phyloP scores from a whole-genome alignment of 2,329 filamentous ascomycete genomes.

The Colletotrichum sojae region DNA sequence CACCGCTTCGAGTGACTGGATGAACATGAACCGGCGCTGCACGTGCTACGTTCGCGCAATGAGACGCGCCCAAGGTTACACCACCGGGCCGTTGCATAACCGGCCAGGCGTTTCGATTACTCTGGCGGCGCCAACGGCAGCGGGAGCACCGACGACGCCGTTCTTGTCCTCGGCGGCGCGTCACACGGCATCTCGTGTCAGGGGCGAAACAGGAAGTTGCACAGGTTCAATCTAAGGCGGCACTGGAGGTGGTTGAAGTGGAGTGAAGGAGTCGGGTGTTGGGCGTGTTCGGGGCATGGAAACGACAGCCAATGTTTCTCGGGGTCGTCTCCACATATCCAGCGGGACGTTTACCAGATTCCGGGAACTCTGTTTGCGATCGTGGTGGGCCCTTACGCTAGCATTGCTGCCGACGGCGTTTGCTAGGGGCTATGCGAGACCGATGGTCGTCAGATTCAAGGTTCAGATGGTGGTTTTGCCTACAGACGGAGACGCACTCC shows the following conservation, averaged over 20 bases:
- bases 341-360: constrained; percentile 25
- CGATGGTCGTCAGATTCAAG: no score
- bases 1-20: background rate
- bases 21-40: background rate
- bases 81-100: constrained; percentile 8
- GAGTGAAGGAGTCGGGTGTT: background rate
- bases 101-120: no score
- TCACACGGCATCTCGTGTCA: background rate
- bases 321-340: constrained; percentile 2
- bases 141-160: constrained; percentile 5
- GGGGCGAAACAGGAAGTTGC: constrained; percentile 20
- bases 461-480: no score
- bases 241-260: background rate
- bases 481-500: no score
- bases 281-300: background rate
- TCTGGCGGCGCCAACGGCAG: background rate
- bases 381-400: background rate
- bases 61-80: background rate
- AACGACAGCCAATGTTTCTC: background rate
- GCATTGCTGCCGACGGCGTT: constrained; percentile 13
- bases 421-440: background rate
- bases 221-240: background rate
- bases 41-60: constrained; percentile 1
- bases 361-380: constrained; percentile 24
- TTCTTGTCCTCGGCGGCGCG: background rate